phyloP scores from a whole-genome alignment of 2,329 filamentous ascomycete genomes.

The Penicillium rolfsii region DNA sequence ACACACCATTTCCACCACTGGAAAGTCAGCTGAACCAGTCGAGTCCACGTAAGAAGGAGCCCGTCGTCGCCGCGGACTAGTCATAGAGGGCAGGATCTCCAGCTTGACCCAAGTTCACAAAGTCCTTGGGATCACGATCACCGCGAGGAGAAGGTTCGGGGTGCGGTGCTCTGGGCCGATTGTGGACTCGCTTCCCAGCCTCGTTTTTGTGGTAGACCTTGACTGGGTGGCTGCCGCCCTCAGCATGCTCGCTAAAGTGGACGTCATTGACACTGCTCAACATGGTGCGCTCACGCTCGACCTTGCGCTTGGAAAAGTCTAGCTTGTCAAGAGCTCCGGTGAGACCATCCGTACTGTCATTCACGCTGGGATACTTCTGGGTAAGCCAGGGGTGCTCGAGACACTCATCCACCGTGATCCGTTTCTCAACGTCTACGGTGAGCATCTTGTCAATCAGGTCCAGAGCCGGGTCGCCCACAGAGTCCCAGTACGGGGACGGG shows the following conservation, averaged over 20 bases:
- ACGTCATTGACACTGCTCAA: conserved; percentile 81
- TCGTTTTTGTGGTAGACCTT: conserved; percentile 78
- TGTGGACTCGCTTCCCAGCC: conserved; percentile 50
- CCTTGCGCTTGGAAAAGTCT: conserved; percentile 80
- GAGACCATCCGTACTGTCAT: conserved; percentile 89
- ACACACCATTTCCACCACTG: neutral
- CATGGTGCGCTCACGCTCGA: conserved; percentile 80
- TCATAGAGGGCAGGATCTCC: conserved; percentile 80
- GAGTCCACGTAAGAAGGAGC: neutral
- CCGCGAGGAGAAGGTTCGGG: conserved; percentile 68
- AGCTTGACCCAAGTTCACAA: conserved; percentile 81
- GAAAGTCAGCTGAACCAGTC: neutral
- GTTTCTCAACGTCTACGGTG: conserved; percentile 78
- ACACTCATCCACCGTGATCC: conserved; percentile 88
- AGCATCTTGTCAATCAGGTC: conserved; percentile 96
- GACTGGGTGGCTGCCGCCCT: conserved; percentile 61
- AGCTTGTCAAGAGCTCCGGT: conserved; percentile 82
- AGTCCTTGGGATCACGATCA: conserved; percentile 71
- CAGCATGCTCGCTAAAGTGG: conserved; percentile 61
- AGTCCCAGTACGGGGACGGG: conserved; percentile 94
- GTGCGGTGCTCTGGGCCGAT: conserved; percentile 38
- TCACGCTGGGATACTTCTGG: conserved; percentile 60
- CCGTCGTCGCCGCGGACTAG: conserved; percentile 43
- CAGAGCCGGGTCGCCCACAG: conserved; percentile 80
- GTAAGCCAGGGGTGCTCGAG: conserved; percentile 89